Conservation (phyloP, 108 stramenopile species). For the Cyclotella kingstonii region DNA sequence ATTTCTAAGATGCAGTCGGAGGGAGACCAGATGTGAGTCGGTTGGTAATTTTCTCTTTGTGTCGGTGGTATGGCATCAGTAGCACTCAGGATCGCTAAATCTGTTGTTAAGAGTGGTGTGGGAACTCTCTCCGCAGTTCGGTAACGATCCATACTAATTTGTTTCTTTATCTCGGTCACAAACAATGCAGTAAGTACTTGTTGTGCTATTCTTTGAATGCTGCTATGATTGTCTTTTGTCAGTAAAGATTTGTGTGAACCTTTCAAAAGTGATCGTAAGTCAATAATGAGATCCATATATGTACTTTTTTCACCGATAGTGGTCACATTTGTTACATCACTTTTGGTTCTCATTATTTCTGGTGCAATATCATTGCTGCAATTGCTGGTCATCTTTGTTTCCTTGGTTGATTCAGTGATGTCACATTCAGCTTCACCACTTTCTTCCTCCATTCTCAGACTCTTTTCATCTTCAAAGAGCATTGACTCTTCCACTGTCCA, state of each 20-base stretch:
- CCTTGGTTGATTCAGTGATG: constrained; percentile 2
- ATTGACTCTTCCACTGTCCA: constrained; percentile 9
- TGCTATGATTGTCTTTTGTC: constrained; percentile 9
- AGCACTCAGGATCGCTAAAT: constrained; percentile 18
- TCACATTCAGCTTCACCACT: constrained; percentile 2
- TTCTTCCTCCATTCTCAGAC: constrained; percentile 33
- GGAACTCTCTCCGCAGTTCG: constrained; percentile 84
- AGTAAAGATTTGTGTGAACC: background rate
- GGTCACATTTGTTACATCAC: constrained; percentile 4
- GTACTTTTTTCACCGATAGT: constrained; percentile 65
- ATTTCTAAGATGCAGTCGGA: constrained; percentile 52
- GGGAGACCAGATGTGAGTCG: constrained; percentile 56
- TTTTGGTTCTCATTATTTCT: background rate
- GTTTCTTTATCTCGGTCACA: constrained; percentile 74
- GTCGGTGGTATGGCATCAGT: constrained; percentile 48
- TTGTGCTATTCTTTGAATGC: constrained; percentile 17
- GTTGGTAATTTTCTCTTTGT: constrained; percentile 22
- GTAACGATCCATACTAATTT: constrained; percentile 87
- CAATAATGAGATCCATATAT: constrained; percentile 64
- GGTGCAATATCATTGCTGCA: constrained; percentile 2
- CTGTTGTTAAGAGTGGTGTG: constrained; percentile 39
- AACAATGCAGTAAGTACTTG: constrained; percentile 50
- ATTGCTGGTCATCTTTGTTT: constrained; percentile 15
- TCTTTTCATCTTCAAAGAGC: constrained; percentile 44
- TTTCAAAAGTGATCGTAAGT: constrained; percentile 44